Evolutionary conservation across 768 basidiomycete genomes (phyloP).

Genomic region (Boletus sensibilis): DNA sequence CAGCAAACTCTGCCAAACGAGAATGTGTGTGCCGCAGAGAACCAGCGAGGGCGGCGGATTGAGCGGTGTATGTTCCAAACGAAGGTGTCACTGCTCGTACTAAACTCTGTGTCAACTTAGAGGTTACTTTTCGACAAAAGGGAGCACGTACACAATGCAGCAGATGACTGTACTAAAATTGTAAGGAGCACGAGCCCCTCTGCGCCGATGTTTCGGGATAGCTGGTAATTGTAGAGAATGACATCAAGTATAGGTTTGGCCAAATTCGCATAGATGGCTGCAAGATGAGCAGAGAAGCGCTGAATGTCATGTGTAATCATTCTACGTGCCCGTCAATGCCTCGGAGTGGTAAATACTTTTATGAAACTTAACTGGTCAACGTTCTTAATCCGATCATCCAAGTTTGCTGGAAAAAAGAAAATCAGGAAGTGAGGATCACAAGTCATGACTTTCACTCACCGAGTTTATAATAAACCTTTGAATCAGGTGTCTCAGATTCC

Average conservation of each 20-base stretch:
- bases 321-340: slow-evolving; percentile 39
- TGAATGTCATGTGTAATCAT: slow-evolving; percentile 97
- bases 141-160: slow-evolving; percentile 67
- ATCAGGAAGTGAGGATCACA: slow-evolving; percentile 4
- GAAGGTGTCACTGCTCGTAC: slow-evolving; percentile 88
- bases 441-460: slow-evolving; percentile 44
- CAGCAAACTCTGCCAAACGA: slow-evolving; percentile 82
- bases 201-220: slow-evolving; percentile 91
- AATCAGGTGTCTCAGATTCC: slow-evolving; percentile 58
- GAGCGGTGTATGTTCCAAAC: slow-evolving; percentile 87
- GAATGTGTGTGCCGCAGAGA: slow-evolving; percentile 91
- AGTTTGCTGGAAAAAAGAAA: slow-evolving; percentile 58
- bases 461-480: slow-evolving; percentile 92
- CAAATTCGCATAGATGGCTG: slow-evolving; percentile 91
- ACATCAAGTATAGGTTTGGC: slow-evolving; percentile 93
- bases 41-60: slow-evolving; percentile 85
- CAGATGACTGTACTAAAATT: slow-evolving; percentile 79
- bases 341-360: neutral
- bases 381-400: slow-evolving; percentile 95
- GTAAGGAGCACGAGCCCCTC: slow-evolving; percentile 86
- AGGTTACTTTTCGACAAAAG: neutral
- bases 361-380: slow-evolving; percentile 74
- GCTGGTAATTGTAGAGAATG: slow-evolving; percentile 93
- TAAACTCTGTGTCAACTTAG: slow-evolving; percentile 31
- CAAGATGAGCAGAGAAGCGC: slow-evolving; percentile 85